Base-by-base conservation (phyloP, 805 yeast genomes). In the Henningerozyma blattae region DNA sequence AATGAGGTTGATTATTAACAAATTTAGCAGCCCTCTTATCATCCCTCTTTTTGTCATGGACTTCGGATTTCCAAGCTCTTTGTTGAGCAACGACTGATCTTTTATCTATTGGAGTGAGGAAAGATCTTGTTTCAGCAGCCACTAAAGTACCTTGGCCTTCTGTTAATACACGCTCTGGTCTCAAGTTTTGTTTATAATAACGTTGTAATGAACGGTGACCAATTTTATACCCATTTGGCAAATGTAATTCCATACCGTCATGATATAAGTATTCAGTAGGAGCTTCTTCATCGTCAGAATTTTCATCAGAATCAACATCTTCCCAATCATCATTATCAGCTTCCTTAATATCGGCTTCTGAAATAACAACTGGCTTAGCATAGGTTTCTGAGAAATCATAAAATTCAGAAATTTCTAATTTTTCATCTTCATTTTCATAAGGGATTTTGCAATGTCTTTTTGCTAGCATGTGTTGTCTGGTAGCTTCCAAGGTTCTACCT, bases 391-490 rank as follows among this genome's bases (percentile, higher is more conserved):
- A 64, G 63, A 87, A 91, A 54, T 91, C 95, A 53, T 89, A 91
- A 50, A 83, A 91, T 36, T 86, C 94, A 0, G 94, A 77, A 15
- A 89, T 72, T 56, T 91, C 98, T 37, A 84, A 62, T 54, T 77
- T 82, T 48, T 87, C 94, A 44, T 79, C 75, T 39, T 81, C 86
- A 4, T 70, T 55, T 47, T 91, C 96, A 55, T 84, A 91, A 3
- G 97, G 97, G 34, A 91, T 75, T 52, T 72, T 72, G 64, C 87
- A 81, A 57, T 91, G 98, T 42, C 81, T 74, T 62, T 91, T 91
- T 17, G 79, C 66, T 7, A 68, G 41, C 96, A 91, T 86, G 54
- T 91, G 98, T 18, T 85, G 87, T 49, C 95, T 77, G 2, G 80
- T 91, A 16, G 94, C 83, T 45, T 83, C 93, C 19, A 89, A 54